Conservation (phyloP, 2,329 filamentous ascomycete genomes). For the Gaeumannomyces sp. region DNA sequence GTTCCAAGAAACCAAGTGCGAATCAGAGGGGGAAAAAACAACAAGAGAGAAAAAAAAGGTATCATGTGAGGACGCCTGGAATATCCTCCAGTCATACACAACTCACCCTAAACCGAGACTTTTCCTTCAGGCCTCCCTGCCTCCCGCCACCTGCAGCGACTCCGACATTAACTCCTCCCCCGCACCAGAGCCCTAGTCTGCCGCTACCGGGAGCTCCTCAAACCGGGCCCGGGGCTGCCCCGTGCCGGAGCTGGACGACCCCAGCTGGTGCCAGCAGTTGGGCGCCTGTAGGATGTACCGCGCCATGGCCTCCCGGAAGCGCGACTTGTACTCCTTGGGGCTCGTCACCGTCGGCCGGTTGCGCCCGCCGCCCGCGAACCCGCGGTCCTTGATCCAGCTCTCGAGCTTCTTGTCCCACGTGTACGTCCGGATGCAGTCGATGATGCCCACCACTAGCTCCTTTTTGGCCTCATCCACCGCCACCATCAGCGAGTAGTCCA, state of each 20-base stretch:
- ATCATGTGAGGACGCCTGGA: background rate
- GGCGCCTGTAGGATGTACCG: constrained; percentile 67
- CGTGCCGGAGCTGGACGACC: constrained; percentile 14
- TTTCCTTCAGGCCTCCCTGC: background rate
- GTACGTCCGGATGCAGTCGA: constrained; percentile 96
- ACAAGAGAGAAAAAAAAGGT: background rate
- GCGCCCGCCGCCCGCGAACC: constrained; percentile 67
- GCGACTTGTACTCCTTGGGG: constrained; percentile 94
- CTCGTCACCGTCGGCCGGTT: constrained; percentile 92
- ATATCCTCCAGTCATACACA: background rate
- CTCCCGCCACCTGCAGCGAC: background rate
- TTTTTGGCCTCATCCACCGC: constrained; percentile 86
- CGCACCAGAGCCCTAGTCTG: constrained; percentile 2
- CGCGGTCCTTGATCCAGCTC: constrained; percentile 97
- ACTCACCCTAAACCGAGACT: background rate
- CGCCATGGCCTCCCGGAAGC: constrained; percentile 95
- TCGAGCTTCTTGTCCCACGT: constrained; percentile 99
- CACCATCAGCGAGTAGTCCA: constrained; percentile 99
- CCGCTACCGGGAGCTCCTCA: constrained; percentile 10
- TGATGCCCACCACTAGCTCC: constrained; percentile 94
- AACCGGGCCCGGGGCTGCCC: constrained; percentile 14
- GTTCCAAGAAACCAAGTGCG: background rate
- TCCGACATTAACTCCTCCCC: background rate
- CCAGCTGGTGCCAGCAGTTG: constrained; percentile 70
- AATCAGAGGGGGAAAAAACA: background rate